These are phyloP conservation scores for Mucor plumbeus DNA, from an alignment of 371 early-diverging fungal genomes.

Conservation along the genomic window DNA sequence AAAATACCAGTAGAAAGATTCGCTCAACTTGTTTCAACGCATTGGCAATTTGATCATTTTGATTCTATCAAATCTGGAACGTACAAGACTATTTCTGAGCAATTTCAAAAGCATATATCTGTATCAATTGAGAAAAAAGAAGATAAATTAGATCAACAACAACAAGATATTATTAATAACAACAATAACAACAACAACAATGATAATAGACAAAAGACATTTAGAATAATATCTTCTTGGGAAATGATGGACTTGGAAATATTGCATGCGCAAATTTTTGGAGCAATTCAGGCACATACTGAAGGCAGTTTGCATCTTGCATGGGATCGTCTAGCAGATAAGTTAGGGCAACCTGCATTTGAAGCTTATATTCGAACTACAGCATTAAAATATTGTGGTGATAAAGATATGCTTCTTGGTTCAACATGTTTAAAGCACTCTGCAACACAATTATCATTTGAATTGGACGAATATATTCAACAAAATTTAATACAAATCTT, in stretches of 20 bases:
- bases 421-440: slow-evolving; percentile 27
- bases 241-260: slow-evolving; percentile 45
- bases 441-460: slow-evolving; percentile 18
- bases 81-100: slow-evolving; percentile 35
- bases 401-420: slow-evolving; percentile 10
- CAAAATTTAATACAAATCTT: slow-evolving; percentile 19
- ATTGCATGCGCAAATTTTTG: slow-evolving; percentile 48
- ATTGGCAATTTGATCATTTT: slow-evolving; percentile 52
- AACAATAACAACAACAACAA: neutral
- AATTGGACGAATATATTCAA: slow-evolving; percentile 29
- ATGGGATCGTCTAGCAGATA: slow-evolving; percentile 44
- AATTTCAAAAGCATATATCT: slow-evolving; percentile 42
- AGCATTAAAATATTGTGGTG: slow-evolving; percentile 27
- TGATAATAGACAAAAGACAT: slow-evolving; percentile 18
- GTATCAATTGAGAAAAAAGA: slow-evolving; percentile 23
- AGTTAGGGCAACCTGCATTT: slow-evolving; percentile 39
- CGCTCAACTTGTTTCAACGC: slow-evolving; percentile 46
- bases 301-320: slow-evolving; percentile 43
- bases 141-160: neutral
- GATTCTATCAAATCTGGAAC: slow-evolving; percentile 40
- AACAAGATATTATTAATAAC: too few relatives aligned
- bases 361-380: slow-evolving; percentile 30
- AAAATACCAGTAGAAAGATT: slow-evolving; percentile 36
- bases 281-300: slow-evolving; percentile 50
- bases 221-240: slow-evolving; percentile 11